Evolutionary conservation across 2,329 filamentous ascomycete species (phyloP), one percentile per base, ranked within the genome.

Genomic region (Fusarium anthophilum): DNA sequence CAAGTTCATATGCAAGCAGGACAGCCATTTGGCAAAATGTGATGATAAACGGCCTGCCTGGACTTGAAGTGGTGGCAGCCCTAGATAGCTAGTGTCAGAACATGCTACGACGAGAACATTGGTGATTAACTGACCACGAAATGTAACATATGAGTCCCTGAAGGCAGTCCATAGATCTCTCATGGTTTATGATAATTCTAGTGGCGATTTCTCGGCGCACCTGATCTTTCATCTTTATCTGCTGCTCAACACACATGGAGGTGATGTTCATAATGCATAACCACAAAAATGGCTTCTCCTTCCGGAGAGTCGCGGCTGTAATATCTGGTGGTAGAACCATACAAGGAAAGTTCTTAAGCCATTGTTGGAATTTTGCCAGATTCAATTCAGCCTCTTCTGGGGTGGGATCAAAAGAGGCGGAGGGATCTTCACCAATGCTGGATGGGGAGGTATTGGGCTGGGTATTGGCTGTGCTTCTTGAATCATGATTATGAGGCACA

Each of bases 101-200:
- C 59, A 20, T 20, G 17, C 22, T 26, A 30, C 20, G n/a, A 12
- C 24, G 30, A 28, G 38, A 39, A n/a, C 12, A 12, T 30, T 28
- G 14, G 32, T 12, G 28, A 30, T 39, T 18, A 28, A 72, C 82
- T 73, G 77, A 86, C 87, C 88, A 90, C 38, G 81, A 80, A 28
- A 84, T 80, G 60, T 80, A 85, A 58, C 72, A 81, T 22, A 91
- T 75, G 8, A 90, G 66, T 1, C 88, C 88, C 17, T 87, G 81
- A 5, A 91, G 79, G 17, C 90, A 70, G 70, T 91, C 89, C 44
- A 90, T 80, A 54, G 78, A 84, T 57, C 85, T 84, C 63, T 89
- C 87, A n/a, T 83, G 80, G 15, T 86, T 82, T 18, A 88, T 66
- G 12, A 90, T 74, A 32, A 88, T 79, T 63, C 83, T 84, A n/a